Percentiles rank a stretch among this genome's conserved stretches.
Conservation (phyloP, 768 basidiomycete genomes). For the Auricularia sp. region DNA sequence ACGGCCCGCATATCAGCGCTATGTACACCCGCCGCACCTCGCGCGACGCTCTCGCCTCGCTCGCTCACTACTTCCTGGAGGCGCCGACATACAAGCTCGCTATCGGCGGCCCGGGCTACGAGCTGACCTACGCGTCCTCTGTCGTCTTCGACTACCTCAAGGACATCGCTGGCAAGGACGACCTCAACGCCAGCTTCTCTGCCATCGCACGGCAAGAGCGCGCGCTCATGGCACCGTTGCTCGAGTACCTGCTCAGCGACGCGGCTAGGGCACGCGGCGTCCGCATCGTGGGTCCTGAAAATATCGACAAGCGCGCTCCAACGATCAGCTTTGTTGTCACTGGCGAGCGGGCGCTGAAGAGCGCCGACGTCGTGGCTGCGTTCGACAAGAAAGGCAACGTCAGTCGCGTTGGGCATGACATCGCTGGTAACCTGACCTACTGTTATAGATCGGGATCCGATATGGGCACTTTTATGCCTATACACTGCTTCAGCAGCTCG, state of each 20-base stretch:
- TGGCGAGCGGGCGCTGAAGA: constrained; percentile 44
- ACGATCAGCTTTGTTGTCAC: constrained; percentile 65
- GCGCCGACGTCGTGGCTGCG: constrained; percentile 49
- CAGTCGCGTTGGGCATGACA: constrained; percentile 17
- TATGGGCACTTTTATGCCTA: constrained; percentile 75
- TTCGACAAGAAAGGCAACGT: constrained; percentile 60
- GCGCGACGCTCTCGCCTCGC: constrained; percentile 44
- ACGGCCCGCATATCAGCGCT: constrained; percentile 61
- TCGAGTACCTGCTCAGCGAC: constrained; percentile 43
- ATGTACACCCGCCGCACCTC: constrained; percentile 46
- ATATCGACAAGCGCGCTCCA: constrained; percentile 37
- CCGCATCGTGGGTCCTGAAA: constrained; percentile 53
- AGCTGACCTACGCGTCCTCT: constrained; percentile 50
- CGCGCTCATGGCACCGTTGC: constrained; percentile 39
- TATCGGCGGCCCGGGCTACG: constrained; percentile 67
- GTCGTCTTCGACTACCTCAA: constrained; percentile 54
- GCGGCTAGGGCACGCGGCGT: constrained; percentile 48
- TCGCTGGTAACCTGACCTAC: background rate
- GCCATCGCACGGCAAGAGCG: constrained; percentile 53
- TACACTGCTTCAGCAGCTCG: constrained; percentile 33
- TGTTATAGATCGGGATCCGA: constrained; percentile 57
- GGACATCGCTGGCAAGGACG: constrained; percentile 14
- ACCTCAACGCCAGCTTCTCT: constrained; percentile 7
- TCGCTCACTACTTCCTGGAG: constrained; percentile 62
- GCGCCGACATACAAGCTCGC: constrained; percentile 48